Base-by-base conservation (phyloP, 306 rosid species). In the Inga leiocalycina region DNA sequence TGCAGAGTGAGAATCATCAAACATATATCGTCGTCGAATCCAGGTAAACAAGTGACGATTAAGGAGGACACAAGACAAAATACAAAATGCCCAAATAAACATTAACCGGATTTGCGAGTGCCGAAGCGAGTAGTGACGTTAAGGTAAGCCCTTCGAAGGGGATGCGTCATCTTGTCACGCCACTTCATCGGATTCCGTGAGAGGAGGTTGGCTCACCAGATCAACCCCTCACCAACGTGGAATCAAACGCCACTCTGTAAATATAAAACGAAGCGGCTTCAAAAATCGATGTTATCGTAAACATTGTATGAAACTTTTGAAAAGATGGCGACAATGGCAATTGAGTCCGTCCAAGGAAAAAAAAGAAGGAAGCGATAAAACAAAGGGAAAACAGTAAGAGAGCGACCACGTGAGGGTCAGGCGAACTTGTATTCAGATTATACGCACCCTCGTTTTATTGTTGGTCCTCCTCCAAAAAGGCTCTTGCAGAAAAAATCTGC, bases 91-190 rank as follows among this genome's bases (percentile, higher is more conserved):
- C 43, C 43, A 39, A 39, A 39, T 6, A 69, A 9, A 19, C 10
- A 15, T 51, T 39, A 22, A 94, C 98, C 93, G n/a, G 78, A 75
- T 84, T 91, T 86, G 80, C 86, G 94, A 68, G 85, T 67, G 17
- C 90, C 62, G 35, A 93, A 44, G 66, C 91, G 88, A 20, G 81
- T 75, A 35, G 92, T 84, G 56, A 92, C 74, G 45, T 86, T 68
- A 49, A 34, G 4, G 88, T 91, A 86, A 32, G 86, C 82, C 39
- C 86, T 82, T 49, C 86, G 82, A 3, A 85, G 22, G 5, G 90
- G 93, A 72, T 74, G 35, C 69, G 74, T 81, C 81, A 89, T 59
- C 85, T 68, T 86, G 37, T 68, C 66, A 89, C 89, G 89, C 93
- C 89, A 92, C 83, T 52, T 76, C 85, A 77, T 84, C 77, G 8